Base-by-base conservation (phyloP, 2,329 filamentous ascomycete genomes). In the Botryotinia convoluta region DNA sequence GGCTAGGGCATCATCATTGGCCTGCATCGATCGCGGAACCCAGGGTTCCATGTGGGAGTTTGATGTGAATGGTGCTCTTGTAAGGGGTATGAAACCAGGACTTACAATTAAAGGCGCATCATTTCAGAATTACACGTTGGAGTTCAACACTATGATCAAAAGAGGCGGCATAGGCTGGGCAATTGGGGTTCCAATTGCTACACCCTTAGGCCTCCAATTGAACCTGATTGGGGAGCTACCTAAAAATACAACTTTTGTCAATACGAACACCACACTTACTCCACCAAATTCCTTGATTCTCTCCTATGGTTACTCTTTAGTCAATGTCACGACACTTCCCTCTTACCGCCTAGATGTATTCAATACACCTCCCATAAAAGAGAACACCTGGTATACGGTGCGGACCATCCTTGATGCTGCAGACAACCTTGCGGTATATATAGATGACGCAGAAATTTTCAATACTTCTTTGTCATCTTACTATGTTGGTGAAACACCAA, bases 21-120 rank as follows among this genome's bases (percentile, higher is more conserved):
- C 82, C 1, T 85, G 83, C 59, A 74, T 85, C 26, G 81, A 83
- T 59, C 79, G 79, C 22, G 81, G 81, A 0, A 81, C 82, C 2
- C 82, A 82, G 9, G 78, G 78, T 7, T 79, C 83, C n/a, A 80
- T 77, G 26, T 81, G 83, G 82, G 77, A 82, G 10, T 77, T 83
- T 18, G 78, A 77, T 0, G 65, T 76, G 3, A 76, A 83, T 26
- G 83, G 83, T 4, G 81, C 81, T 3, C 75, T 82, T 3, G 77
- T 84, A 6, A 78, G 81, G 4, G 82, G 81, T 16, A 60, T 60
- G 57, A 60, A 9, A 35, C 76, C 79, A 26, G 80, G 76, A 3
- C 74, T 72, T 1, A 12, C 32, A 0, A 79, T 80, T 18, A 74
- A 74, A 54, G 82, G 63, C 18, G 9, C 54, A 37, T 37, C 32